These are phyloP conservation scores for Rheum nobile DNA, from an alignment of 148 eudicot species.

Conservation along the genomic window DNA sequence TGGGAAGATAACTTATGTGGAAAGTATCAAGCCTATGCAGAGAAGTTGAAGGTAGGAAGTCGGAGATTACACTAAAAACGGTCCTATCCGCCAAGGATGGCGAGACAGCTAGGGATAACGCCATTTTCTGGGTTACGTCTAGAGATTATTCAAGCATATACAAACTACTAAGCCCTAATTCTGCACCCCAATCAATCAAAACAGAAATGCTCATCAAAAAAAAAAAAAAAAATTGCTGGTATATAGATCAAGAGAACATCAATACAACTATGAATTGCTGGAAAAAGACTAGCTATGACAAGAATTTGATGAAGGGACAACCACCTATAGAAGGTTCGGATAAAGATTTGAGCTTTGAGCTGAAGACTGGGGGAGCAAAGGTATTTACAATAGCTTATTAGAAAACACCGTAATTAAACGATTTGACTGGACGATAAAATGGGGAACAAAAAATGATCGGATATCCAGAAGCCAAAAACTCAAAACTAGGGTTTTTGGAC, in stretches of 20 bases:
- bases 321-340: not conserved
- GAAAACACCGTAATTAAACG: not conserved
- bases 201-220: not conserved
- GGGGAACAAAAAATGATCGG: not conserved
- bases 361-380: conserved; percentile 1
- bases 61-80: conserved; percentile 3
- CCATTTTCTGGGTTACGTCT: not conserved
- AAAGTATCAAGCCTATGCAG: not conserved
- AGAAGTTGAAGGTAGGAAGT: conserved; percentile 5
- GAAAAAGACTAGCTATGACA: not conserved
- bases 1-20: not conserved
- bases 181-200: conserved; percentile 1
- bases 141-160: not conserved
- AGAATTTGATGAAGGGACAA: not conserved
- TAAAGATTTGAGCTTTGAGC: not conserved
- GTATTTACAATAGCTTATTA: not conserved
- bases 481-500: not conserved
- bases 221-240: not conserved
- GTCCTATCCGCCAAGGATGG: not conserved
- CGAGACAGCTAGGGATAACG: not conserved
- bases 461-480: not conserved
- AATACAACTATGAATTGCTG: not conserved
- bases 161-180: not conserved
- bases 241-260: not conserved
- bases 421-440: not conserved